These are phyloP conservation scores for Umbelopsis vinacea DNA, from an alignment of 192 early-diverging fungal species.

Conservation along the genomic window DNA sequence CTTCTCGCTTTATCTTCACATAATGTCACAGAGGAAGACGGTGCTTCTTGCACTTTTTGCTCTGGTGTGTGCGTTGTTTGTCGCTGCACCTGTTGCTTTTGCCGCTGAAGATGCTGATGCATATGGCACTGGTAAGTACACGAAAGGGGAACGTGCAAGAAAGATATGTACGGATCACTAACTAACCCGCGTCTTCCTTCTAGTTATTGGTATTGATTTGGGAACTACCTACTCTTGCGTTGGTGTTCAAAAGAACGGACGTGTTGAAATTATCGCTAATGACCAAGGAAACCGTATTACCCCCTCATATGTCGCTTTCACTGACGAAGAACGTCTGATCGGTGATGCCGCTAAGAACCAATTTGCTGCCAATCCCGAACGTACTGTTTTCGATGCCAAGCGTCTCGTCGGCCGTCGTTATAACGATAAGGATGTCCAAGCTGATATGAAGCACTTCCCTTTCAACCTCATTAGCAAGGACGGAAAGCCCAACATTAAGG, in stretches of 20 bases:
- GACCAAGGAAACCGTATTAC: slow-evolving; percentile 93
- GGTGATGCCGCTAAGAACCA: slow-evolving; percentile 97
- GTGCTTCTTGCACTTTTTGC: slow-evolving; percentile 33
- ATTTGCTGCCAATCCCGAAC: slow-evolving; percentile 80
- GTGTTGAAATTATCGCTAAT: slow-evolving; percentile 89
- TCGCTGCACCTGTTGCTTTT: slow-evolving; percentile 11
- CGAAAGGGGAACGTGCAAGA: not conserved
- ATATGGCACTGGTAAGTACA: slow-evolving; percentile 35
- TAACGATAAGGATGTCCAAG: slow-evolving; percentile 84
- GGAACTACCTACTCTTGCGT: slow-evolving; percentile 55
- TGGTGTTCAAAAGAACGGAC: slow-evolving; percentile 40
- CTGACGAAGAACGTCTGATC: slow-evolving; percentile 85
- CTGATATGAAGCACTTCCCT: slow-evolving; percentile 92
- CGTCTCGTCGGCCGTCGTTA: slow-evolving; percentile 86
- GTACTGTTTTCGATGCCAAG: slow-evolving; percentile 94
- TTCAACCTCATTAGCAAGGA: slow-evolving; percentile 81
- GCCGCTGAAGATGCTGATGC: slow-evolving; percentile 29
- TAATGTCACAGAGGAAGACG: slow-evolving; percentile 30
- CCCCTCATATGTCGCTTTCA: slow-evolving; percentile 92
- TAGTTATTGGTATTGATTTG: slow-evolving; percentile 52
- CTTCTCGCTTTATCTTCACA: not conserved
- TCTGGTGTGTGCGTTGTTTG: slow-evolving; percentile 25
- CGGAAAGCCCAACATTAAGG: slow-evolving; percentile 77
- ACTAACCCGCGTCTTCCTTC: not conserved
- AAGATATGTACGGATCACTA: not conserved